phyloP scores from a whole-genome alignment of 768 basidiomycete genomes.

The Trametopsis cervina region DNA sequence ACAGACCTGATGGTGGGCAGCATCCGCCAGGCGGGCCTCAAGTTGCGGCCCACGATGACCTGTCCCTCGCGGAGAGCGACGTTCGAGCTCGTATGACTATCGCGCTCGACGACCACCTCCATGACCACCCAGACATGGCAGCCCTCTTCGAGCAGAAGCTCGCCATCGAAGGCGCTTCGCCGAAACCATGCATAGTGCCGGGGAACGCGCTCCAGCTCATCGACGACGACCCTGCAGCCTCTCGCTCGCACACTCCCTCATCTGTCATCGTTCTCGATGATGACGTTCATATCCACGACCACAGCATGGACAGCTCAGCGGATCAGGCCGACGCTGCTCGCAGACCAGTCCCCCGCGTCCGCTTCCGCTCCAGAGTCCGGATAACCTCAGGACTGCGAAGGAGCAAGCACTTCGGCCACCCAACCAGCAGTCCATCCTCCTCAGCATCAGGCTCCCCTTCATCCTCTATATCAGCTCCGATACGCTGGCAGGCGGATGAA shows the following conservation, averaged over 20 bases:
- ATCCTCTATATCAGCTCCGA: slow-evolving; percentile 77
- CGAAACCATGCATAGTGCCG: slow-evolving; percentile 26
- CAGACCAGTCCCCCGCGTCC: slow-evolving; percentile 34
- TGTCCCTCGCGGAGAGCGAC: slow-evolving; percentile 6
- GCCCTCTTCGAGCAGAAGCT: slow-evolving; percentile 19
- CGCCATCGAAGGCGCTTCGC: slow-evolving; percentile 18
- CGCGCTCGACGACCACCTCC: slow-evolving; percentile 14
- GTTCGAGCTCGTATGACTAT: slow-evolving; percentile 13
- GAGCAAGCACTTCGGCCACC: slow-evolving; percentile 25
- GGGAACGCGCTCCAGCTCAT: slow-evolving; percentile 29
- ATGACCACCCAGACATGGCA: slow-evolving; percentile 11
- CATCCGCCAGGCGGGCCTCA: slow-evolving; percentile 3
- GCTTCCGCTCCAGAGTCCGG: slow-evolving; percentile 70
- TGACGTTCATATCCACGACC: not conserved
- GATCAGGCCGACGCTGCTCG: slow-evolving; percentile 4
- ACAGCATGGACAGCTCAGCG: slow-evolving; percentile 4
- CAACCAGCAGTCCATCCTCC: slow-evolving; percentile 30
- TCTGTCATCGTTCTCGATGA: slow-evolving; percentile 19
- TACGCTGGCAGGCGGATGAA: slow-evolving; percentile 47
- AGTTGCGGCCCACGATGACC: slow-evolving; percentile 4
- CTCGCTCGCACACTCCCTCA: slow-evolving; percentile 20
- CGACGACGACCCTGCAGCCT: slow-evolving; percentile 24
- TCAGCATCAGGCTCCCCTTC: slow-evolving; percentile 60
- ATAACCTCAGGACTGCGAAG: slow-evolving; percentile 64
- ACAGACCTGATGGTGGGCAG: too few species aligned